Evolutionary conservation across 495 filamentous ascomycete species (phyloP), one percentile per base, ranked within the genome.

Genomic region (Glonium stellatum): DNA sequence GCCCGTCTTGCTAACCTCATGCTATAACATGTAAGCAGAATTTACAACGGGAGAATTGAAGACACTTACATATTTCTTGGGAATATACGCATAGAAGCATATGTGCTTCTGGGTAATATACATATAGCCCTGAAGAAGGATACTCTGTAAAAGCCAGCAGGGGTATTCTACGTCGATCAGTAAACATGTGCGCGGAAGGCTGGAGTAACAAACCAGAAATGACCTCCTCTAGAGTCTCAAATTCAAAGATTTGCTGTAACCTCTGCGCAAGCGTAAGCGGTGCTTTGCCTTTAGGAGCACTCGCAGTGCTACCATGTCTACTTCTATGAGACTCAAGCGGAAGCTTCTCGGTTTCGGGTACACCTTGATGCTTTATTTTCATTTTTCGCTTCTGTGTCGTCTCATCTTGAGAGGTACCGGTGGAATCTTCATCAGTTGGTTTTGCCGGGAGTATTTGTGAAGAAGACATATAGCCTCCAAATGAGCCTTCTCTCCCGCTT

Each of bases 81-180:
- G 92, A 34, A 97, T 76, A 70, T 97, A 97, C 12, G 95, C 91
- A 70, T 97, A 97, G 72, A 98, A 98, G 67, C 92, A 96, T 54
- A 98, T 87, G 70, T 98, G 93, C 58, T 85, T 84, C 55, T 87
- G 80, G 0, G 95, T 97, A 69, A 98, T 89, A 76, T 97, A 98
- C 87, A 98, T 87, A 70, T 95, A 96, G 1, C 93, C 93, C 68
- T 95, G 89, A 13, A 97, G 80, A 10, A 97, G 78, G 58, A 97
- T 90, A 71, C 87, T 96, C 70, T 97, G 90, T 41, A 98, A 76
- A 34, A 97, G 76, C 80, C 91, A 96, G 75, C 93, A 97, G 22
- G 92, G 88, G 67, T 96, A 98, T 76, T 98, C 93, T 83, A 72
- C 2, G 0, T 1, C 19, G 18, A 44, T 71, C 44, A 69, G 64